These are phyloP conservation scores for Yarrowia sp. DNA, from an alignment of 805 yeast species.

Conservation along the genomic window DNA sequence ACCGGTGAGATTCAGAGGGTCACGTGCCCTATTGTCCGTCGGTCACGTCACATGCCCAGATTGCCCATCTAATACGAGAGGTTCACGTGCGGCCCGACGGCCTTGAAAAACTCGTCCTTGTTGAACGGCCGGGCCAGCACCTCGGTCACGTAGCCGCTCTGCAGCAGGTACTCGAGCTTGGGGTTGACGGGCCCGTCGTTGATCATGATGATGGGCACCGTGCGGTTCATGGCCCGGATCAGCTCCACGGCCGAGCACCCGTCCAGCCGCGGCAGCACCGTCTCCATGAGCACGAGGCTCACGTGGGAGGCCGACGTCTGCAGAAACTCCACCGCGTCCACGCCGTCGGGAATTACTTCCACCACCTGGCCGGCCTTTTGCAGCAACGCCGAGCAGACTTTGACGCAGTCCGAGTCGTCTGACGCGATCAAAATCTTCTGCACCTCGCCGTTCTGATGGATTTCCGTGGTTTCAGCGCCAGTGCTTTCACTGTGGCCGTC, in stretches of 20 bases:
- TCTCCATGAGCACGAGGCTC: slow-evolving; percentile 63
- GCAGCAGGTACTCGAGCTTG: slow-evolving; percentile 39
- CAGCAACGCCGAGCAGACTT: slow-evolving; percentile 80
- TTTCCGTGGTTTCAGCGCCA: slow-evolving; percentile 1
- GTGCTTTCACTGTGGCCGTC: slow-evolving; percentile 3
- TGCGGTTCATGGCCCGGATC: slow-evolving; percentile 77
- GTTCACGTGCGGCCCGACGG: slow-evolving; percentile 52
- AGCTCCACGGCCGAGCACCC: slow-evolving; percentile 87
- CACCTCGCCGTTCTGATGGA: slow-evolving; percentile 20
- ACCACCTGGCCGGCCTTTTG: slow-evolving; percentile 91
- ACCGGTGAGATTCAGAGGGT: no score
- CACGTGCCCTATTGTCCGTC: no score
- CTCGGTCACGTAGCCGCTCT: slow-evolving; percentile 70
- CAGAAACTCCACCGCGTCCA: slow-evolving; percentile 71
- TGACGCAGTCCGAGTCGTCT: slow-evolving; percentile 70
- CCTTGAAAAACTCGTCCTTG: slow-evolving; percentile 79
- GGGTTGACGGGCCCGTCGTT: slow-evolving; percentile 49
- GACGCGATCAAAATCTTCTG: slow-evolving; percentile 58
- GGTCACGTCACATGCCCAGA: no score
- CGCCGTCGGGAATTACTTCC: slow-evolving; percentile 90
- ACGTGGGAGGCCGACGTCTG: slow-evolving; percentile 72
- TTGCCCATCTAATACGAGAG: background rate
- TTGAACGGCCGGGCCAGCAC: slow-evolving; percentile 94
- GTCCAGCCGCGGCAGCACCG: slow-evolving; percentile 63
- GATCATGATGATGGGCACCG: slow-evolving; percentile 78